A percentile compares a stretch with the other conserved stretches of the same genome.
phyloP scores from a whole-genome alignment of 1,139 yeast species.

The Saccharomyces hybrid region DNA sequence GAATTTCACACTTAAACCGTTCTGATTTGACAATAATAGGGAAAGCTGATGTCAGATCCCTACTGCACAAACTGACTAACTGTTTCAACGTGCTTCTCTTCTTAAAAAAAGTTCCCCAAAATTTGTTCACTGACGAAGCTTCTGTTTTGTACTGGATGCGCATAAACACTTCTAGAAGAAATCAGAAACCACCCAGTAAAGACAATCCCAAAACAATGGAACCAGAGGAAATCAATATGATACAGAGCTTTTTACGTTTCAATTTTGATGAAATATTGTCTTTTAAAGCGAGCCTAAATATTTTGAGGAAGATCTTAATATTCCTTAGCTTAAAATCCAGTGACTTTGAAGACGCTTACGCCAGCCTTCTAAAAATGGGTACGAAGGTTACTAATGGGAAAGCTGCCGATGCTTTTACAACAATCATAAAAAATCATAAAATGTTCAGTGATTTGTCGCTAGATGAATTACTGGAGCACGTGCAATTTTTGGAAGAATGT shows the following conservation, averaged over 20 bases:
- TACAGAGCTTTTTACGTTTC: conserved; percentile 49
- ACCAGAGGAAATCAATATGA: conserved; percentile 43
- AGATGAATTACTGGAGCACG: conserved; percentile 12
- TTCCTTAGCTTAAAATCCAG: conserved; percentile 39
- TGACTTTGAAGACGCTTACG: conserved; percentile 34
- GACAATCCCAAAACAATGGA: conserved; percentile 15
- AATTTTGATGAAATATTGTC: conserved; percentile 42
- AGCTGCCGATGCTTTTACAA: not conserved
- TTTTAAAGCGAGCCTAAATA: conserved; percentile 33
- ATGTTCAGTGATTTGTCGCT: conserved; percentile 8
- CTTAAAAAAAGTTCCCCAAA: conserved; percentile 9
- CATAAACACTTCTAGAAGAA: conserved; percentile 4
- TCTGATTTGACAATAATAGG: conserved; percentile 8
- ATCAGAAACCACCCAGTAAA: conserved; percentile 1
- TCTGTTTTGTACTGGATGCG: not conserved
- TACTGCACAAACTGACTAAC: conserved; percentile 13
- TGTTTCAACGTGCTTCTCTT: conserved; percentile 13
- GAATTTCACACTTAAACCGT: not conserved
- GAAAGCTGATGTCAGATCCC: conserved; percentile 11
- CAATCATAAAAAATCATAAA: not conserved
- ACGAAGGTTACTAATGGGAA: conserved; percentile 6
- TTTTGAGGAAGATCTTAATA: conserved; percentile 38
- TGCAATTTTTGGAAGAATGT: conserved; percentile 20
- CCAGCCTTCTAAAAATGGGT: conserved; percentile 17
- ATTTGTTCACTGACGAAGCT: conserved; percentile 3